Evolutionary conservation across 2,329 filamentous ascomycete species (phyloP), one percentile per base, ranked within the genome.

Genomic region (Alternaria sp.): DNA sequence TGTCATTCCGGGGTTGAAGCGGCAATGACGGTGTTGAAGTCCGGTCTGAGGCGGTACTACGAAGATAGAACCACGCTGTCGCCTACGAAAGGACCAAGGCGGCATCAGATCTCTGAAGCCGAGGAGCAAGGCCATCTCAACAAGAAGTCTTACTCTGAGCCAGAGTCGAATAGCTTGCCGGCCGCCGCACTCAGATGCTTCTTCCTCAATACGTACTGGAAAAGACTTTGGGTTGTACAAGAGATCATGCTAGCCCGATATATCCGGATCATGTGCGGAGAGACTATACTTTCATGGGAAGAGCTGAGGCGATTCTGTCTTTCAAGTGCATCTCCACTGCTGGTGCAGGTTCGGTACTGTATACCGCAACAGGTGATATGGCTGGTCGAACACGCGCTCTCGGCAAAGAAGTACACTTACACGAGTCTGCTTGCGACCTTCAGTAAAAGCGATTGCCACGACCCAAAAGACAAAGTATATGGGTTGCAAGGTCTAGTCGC

Each of bases 151-250:
- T 12, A 2, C 17, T 45, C 6, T 13, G 17, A 45, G 19, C 17
- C 26, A 15, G 7, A 21, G 10, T 43, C 47, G 10, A 17, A 40
- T 32, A 52, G 15, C 26, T n/a, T 30, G 15, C 25, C 19, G 13
- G 26, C n/a, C 19, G 10, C 23, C 1, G 55, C 43, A 21, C 45
- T 58, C 15, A 40, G n/a, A 26, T 15, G 19, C n/a, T 59, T 59
- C 49, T 54, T 59, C 11, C 13, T 54, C 17, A 54, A 50, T 10
- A 15, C 40, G 28, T 61, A 61, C 26, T 61, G 59, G 59, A n/a
- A 40, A n/a, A 21, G 59, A 51, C 26, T 49, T 8, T 61, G 59
- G 59, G 57, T 61, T 44, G 52, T 61, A 13, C 59, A 61, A 43
- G 59, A 61, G 12, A 21, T 47, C n/a, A 49, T 61, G 47, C 54